A percentile compares a stretch with the other conserved stretches of the same genome.
These are phyloP conservation scores for Cronartium quercuum DNA, from an alignment of 1,284 basidiomycete species.

Conservation along the genomic window DNA sequence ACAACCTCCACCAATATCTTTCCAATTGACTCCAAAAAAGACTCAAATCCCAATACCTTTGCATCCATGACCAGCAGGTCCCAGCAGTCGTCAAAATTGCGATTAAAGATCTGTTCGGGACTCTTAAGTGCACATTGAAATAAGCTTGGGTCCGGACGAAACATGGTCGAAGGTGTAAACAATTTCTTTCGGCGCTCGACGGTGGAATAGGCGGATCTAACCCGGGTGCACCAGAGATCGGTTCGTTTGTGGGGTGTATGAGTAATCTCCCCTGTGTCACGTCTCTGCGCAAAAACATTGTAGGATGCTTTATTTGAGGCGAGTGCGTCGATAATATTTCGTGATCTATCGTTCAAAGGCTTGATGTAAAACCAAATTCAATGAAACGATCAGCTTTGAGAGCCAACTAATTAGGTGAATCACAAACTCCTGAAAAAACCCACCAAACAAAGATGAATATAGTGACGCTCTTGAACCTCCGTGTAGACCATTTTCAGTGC, in stretches of 20 bases:
- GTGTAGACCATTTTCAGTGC: conserved; percentile 25
- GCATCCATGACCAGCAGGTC: conserved; percentile 35
- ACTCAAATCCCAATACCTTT: conserved; percentile 8
- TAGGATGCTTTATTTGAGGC: not conserved
- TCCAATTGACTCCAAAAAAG: conserved; percentile 10
- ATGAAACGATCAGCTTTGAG: not conserved
- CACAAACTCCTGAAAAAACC: not conserved
- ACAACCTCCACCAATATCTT: not conserved
- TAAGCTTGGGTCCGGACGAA: not conserved
- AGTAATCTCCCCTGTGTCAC: conserved; percentile 23
- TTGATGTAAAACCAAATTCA: not conserved
- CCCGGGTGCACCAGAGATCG: conserved; percentile 19
- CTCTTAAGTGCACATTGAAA: conserved; percentile 15
- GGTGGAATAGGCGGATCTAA: conserved; percentile 19
- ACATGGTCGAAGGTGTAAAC: conserved; percentile 9
- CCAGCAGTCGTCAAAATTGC: conserved; percentile 28
- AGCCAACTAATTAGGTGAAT: not conserved
- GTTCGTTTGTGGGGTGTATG: conserved; percentile 11
- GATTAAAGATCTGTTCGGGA: conserved; percentile 10
- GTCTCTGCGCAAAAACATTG: conserved; percentile 11
- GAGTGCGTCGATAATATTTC: conserved; percentile 9
- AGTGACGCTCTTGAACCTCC: conserved; percentile 34
- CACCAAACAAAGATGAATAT: conserved; percentile 28
- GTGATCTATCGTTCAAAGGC: conserved; percentile 10
- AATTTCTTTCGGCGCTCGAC: conserved; percentile 12